Base-by-base conservation (phyloP, 2,329 filamentous ascomycete genomes). In the Nigrospora sphaerica region DNA sequence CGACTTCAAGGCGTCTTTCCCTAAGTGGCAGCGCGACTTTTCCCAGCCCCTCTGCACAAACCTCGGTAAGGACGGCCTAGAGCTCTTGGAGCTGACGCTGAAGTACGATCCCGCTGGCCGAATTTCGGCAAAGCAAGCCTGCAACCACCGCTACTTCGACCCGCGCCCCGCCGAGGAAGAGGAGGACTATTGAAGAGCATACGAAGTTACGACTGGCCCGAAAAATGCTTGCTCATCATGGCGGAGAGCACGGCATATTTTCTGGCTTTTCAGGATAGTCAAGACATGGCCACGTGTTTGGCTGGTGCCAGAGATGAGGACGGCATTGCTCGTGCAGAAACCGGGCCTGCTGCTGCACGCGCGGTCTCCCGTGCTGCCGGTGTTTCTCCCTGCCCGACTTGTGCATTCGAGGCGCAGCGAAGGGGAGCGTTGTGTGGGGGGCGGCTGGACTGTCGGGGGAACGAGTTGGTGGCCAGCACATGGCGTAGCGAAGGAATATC, bases 1-100 rank as follows among this genome's bases (percentile, higher is more conserved):
- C 37, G 91, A 95, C 67, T 95, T 90, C 77, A 95, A 95, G 69
- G 66, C 86, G 28, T 91, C 87, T 3, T 95, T 95, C 69, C 90
- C 90, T 54, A 95, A 95, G 70, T 95, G 90, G 90, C 76, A 78
- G 57, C 81, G 88, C 47, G 85, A 90, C 60, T 74, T 78, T 49
- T 74, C 77, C 19, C 72, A 74, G 42, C 70, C 79, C 28, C 74
- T 93, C 33, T 87, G 90, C 59, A 78, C 80, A 38, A 84, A 77
- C 45, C 77, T 95, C 40, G 87, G 95, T 54, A 80, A 86, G 2
- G 67, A 75, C 19, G 86, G 86, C 19, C 73, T 88, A 12, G 81
- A 89, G 47, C 74, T 89, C 19, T 68, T 83, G 12, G 78, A 83
- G 60, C 69, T 72, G 59, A 80, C 95, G 71, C 80, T 95, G 37